These are phyloP conservation scores for Xylaria sp. DNA, from an alignment of 2,329 filamentous ascomycete genomes.

Conservation along the genomic window DNA sequence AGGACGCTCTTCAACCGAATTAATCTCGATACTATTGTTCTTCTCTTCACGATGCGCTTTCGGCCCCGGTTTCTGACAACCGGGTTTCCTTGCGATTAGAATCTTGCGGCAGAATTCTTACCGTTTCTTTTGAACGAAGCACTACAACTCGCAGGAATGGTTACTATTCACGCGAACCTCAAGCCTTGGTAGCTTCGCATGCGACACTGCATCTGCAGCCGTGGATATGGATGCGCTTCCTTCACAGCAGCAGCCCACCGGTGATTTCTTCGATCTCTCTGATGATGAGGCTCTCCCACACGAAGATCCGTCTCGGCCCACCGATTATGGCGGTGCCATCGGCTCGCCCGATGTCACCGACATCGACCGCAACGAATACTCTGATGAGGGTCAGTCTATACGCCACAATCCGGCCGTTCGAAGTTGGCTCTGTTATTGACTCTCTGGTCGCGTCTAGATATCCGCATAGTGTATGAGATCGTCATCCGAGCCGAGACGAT, in stretches of 20 bases:
- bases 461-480: slow-evolving; percentile 71
- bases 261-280: slow-evolving; percentile 21
- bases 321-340: slow-evolving; percentile 12
- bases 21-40: neutral
- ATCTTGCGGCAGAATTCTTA: slow-evolving; percentile 13
- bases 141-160: slow-evolving; percentile 19
- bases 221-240: slow-evolving; percentile 15
- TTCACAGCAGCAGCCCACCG: slow-evolving; percentile 14
- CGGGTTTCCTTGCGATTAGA: slow-evolving; percentile 22
- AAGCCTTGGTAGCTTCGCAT: slow-evolving; percentile 16
- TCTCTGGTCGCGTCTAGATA: slow-evolving; percentile 45
- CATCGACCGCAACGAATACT: slow-evolving; percentile 25
- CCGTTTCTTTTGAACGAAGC: slow-evolving; percentile 12
- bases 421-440: slow-evolving; percentile 10
- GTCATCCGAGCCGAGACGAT: slow-evolving; percentile 65
- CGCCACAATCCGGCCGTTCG: neutral
- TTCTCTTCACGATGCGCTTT: slow-evolving; percentile 22
- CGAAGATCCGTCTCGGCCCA: slow-evolving; percentile 6
- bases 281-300: slow-evolving; percentile 18
- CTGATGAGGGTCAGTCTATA: slow-evolving; percentile 23
- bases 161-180: slow-evolving; percentile 9
- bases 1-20: neutral
- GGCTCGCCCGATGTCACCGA: slow-evolving; percentile 8
- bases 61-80: slow-evolving; percentile 18
- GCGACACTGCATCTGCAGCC: slow-evolving; percentile 8